Conservation (phyloP, 164 flowering plant genomes). For the Hamamelis virginiana region DNA sequence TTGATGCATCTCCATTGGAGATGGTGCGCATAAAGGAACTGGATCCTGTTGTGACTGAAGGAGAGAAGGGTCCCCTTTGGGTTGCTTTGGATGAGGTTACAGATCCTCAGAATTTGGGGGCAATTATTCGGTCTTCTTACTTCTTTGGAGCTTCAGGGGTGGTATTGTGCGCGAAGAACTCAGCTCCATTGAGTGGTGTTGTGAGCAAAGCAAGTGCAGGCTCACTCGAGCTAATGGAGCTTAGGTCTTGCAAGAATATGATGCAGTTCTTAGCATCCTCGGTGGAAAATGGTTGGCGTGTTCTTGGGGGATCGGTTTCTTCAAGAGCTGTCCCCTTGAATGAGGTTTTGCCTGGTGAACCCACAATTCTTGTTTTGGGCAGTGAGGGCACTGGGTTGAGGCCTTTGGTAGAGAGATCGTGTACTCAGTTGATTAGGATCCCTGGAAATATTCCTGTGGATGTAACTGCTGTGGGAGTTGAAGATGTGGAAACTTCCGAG, state of each 20-base stretch:
- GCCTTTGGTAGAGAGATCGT: constrained; percentile 91
- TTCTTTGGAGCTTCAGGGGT: constrained; percentile 96
- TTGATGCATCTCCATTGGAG: constrained; percentile 93
- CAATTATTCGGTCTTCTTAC: constrained; percentile 87
- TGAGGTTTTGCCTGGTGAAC: constrained; percentile 62
- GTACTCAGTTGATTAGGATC: constrained; percentile 73
- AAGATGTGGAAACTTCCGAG: constrained; percentile 34
- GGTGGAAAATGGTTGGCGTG: constrained; percentile 91
- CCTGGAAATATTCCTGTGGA: constrained; percentile 61
- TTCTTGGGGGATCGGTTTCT: constrained; percentile 88
- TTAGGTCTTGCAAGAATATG: constrained; percentile 93
- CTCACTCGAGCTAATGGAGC: constrained; percentile 85
- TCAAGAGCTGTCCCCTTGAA: constrained; percentile 68
- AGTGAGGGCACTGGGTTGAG: constrained; percentile 96
- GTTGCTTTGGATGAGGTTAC: constrained; percentile 94
- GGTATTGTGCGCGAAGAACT: constrained; percentile 92
- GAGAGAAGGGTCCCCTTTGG: constrained; percentile 67
- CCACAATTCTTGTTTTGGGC: constrained; percentile 92
- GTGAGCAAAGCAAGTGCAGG: constrained; percentile 99
- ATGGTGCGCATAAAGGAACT: constrained; percentile 68
- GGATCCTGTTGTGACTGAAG: constrained; percentile 56
- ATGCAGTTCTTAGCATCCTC: constrained; percentile 89
- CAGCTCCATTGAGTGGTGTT: constrained; percentile 96
- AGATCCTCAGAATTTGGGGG: constrained; percentile 95
- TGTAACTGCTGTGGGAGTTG: constrained; percentile 28